Conservation (phyloP, 1,284 basidiomycete species). For the Sporisorium reilianum region DNA sequence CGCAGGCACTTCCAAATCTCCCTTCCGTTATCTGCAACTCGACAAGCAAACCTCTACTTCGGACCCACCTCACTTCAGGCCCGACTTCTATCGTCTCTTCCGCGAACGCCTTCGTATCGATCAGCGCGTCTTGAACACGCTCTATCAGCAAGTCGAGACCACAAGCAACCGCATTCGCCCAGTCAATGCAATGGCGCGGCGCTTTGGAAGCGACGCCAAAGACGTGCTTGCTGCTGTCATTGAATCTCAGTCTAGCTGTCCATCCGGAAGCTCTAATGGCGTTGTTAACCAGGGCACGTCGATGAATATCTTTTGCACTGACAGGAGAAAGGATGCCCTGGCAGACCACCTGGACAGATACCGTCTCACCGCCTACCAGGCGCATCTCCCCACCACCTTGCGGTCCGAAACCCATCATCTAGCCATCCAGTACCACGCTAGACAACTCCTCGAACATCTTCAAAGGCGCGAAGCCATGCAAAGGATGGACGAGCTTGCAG, state of each 20-base stretch:
- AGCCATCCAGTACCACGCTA: slow-evolving; percentile 35
- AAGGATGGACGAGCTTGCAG: slow-evolving; percentile 9
- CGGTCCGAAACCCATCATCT: slow-evolving; percentile 51
- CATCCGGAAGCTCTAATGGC: slow-evolving; percentile 19
- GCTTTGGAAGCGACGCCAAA: slow-evolving; percentile 46
- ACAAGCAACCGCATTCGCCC: slow-evolving; percentile 23
- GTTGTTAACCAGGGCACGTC: neutral
- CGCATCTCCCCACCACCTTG: slow-evolving; percentile 33
- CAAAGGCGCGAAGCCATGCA: slow-evolving; percentile 52
- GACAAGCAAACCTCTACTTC: neutral
- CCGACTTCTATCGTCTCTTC: slow-evolving; percentile 51
- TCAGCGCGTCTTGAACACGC: slow-evolving; percentile 32
- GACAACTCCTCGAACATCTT: slow-evolving; percentile 53
- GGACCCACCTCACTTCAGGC: neutral
- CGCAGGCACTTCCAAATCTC: slow-evolving; percentile 1
- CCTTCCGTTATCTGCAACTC: slow-evolving; percentile 23
- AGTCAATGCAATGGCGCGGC: slow-evolving; percentile 17
- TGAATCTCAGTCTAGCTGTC: slow-evolving; percentile 29
- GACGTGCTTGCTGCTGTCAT: slow-evolving; percentile 45
- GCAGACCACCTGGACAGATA: slow-evolving; percentile 11
- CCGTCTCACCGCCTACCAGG: slow-evolving; percentile 40
- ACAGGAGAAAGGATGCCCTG: neutral
- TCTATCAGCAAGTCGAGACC: slow-evolving; percentile 38
- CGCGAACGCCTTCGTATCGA: slow-evolving; percentile 42
- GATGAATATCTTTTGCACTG: too few species aligned